Evolutionary conservation across 2,329 filamentous ascomycete species (phyloP).

Genomic region (Zymoseptoria ardabiliae): DNA sequence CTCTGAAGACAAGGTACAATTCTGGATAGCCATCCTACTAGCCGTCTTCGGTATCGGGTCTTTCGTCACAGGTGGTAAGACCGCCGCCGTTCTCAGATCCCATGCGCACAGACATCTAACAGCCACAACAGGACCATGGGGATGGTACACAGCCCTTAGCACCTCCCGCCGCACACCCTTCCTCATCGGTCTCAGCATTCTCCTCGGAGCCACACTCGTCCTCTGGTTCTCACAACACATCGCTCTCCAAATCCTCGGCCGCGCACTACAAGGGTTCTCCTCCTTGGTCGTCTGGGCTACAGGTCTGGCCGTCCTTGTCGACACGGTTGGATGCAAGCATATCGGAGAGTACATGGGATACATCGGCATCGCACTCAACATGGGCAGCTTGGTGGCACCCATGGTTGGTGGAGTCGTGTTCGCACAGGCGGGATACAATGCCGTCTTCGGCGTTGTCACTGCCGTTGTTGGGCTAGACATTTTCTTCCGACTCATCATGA

Average conservation of each 20-base stretch:
- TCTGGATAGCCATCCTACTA: conserved; percentile 61
- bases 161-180: conserved; percentile 55
- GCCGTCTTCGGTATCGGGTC: conserved; percentile 62
- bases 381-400: conserved; percentile 56
- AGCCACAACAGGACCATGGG: conserved; percentile 31
- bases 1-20: conserved; percentile 42
- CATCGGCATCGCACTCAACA: conserved; percentile 54
- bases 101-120: neutral
- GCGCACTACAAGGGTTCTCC: conserved; percentile 59
- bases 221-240: conserved; percentile 58
- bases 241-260: conserved; percentile 52
- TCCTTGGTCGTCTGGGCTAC: conserved; percentile 66
- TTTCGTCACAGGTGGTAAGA: conserved; percentile 38
- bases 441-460: conserved; percentile 16
- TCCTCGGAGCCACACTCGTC: conserved; percentile 55
- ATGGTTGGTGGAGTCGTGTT: conserved; percentile 62
- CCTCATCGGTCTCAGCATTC: conserved; percentile 52
- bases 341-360: conserved; percentile 61
- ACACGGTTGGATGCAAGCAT: conserved; percentile 54
- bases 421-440: conserved; percentile 35
- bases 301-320: conserved; percentile 61
- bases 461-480: conserved; percentile 15
- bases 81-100: neutral
- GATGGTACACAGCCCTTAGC: conserved; percentile 53
- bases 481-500: conserved; percentile 16